Evolutionary conservation across 176 grass and related monocot species (phyloP).

Genomic region (Pontederia paniculata): DNA sequence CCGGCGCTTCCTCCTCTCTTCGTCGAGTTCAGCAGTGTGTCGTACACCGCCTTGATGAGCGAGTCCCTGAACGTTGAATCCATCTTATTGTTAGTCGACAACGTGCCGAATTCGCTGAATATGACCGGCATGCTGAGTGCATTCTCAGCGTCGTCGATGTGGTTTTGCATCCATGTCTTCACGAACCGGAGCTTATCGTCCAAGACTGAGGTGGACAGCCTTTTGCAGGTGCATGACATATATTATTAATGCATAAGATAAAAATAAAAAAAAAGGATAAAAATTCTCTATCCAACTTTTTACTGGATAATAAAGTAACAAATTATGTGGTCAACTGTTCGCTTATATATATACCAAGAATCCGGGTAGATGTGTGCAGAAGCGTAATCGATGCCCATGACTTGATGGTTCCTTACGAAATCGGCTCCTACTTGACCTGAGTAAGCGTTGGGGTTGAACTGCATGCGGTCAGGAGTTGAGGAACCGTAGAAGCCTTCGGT

Average conservation of each 20-base stretch:
- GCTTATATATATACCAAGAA: slow-evolving; percentile 30
- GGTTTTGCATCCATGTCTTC: too few relatives aligned
- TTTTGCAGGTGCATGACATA: too few relatives aligned
- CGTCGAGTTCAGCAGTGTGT: slow-evolving; percentile 8
- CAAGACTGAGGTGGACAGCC: too few relatives aligned
- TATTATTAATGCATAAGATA: too few relatives aligned
- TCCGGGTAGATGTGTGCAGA: slow-evolving; percentile 92
- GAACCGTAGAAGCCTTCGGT: slow-evolving; percentile 80
- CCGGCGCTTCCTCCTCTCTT: slow-evolving; percentile 8
- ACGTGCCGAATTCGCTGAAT: too few relatives aligned
- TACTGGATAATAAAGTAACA: not conserved
- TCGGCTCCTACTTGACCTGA: slow-evolving; percentile 36
- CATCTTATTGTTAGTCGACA: too few relatives aligned
- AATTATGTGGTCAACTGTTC: not conserved
- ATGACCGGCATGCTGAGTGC: too few relatives aligned
- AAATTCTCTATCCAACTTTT: not conserved
- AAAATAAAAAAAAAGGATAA: too few relatives aligned
- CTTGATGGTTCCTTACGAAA: slow-evolving; percentile 36
- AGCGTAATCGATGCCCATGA: slow-evolving; percentile 54
- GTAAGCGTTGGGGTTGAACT: slow-evolving; percentile 43
- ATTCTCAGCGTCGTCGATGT: too few relatives aligned
- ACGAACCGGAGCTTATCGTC: too few relatives aligned
- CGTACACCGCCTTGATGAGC: slow-evolving; percentile 6
- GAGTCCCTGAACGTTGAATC: not conserved
- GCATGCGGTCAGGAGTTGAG: slow-evolving; percentile 37